phyloP scores from a whole-genome alignment of 2,329 filamentous ascomycete species.

The Blastomyces parvus region DNA sequence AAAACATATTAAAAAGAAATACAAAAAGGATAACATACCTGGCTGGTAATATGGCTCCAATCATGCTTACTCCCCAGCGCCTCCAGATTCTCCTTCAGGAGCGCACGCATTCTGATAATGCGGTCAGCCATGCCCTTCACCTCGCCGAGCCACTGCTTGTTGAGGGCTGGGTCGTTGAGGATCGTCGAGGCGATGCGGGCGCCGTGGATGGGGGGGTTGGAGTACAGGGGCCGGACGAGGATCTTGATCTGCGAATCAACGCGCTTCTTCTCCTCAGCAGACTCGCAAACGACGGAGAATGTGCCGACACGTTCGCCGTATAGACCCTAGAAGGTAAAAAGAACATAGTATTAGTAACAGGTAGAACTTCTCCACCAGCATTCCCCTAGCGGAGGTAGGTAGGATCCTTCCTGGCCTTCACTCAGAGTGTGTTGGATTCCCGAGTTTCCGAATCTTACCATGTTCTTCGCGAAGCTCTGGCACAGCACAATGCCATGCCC shows the following conservation, averaged over 20 bases:
- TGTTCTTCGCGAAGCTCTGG: conserved; percentile 99
- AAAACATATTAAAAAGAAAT: background rate
- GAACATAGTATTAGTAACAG: background rate
- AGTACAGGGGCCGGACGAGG: conserved; percentile 91
- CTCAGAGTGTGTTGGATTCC: too few species aligned
- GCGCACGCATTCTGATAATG: conserved; percentile 95
- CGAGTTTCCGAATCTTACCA: conserved; percentile 48
- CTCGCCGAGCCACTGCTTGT: conserved; percentile 90
- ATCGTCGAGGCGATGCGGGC: conserved; percentile 89
- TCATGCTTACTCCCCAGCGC: conserved; percentile 91
- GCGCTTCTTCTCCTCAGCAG: conserved; percentile 84
- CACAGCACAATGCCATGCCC: conserved; percentile 81
- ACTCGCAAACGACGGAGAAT: conserved; percentile 82
- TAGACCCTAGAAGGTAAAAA: conserved; percentile 55
- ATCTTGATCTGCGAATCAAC: conserved; percentile 98
- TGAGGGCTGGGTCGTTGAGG: conserved; percentile 72
- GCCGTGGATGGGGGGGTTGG: conserved; percentile 93
- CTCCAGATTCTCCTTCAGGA: conserved; percentile 91
- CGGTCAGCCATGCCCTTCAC: conserved; percentile 99
- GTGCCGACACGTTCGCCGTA: conserved; percentile 97
- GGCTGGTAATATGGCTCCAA: conserved; percentile 97
- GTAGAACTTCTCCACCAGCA: background rate
- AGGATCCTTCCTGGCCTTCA: too few species aligned
- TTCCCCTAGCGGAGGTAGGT: background rate
- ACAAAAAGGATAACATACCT: conserved; percentile 38